Evolutionary conservation across 179 eudicot species (phyloP).

Genomic region (Pouteria campechiana): DNA sequence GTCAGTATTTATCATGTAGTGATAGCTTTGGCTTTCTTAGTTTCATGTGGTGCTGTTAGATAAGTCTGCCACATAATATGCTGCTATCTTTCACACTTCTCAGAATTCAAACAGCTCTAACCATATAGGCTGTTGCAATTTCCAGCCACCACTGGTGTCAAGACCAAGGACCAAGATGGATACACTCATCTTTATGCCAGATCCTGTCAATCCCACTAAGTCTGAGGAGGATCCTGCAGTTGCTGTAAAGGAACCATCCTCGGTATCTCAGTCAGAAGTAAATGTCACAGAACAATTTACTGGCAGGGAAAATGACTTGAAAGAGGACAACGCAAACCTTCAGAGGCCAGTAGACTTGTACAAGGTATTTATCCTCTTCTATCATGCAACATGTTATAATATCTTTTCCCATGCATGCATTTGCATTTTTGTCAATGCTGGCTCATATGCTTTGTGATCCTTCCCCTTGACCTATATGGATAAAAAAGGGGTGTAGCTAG

Average conservation of each 20-base stretch:
- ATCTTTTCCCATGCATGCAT: too few relatives aligned
- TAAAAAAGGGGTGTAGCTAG: too few relatives aligned
- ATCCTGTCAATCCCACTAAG: constrained; percentile 28
- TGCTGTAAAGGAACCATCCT: constrained; percentile 8
- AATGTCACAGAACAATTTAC: constrained; percentile 18
- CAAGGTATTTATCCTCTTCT: constrained; percentile 38
- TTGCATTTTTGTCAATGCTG: too few relatives aligned
- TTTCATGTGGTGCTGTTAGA: too few relatives aligned
- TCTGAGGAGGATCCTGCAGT: constrained; percentile 19
- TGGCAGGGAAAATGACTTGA: constrained; percentile 29
- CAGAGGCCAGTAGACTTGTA: constrained; percentile 94
- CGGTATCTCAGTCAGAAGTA: constrained; percentile 7
- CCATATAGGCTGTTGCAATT: constrained; percentile 1
- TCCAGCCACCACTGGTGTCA: constrained; percentile 76
- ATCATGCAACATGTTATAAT: too few relatives aligned
- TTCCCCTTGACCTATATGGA: too few relatives aligned
- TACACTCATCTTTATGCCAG: constrained; percentile 60
- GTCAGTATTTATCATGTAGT: too few relatives aligned
- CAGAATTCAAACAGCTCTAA: too few relatives aligned
- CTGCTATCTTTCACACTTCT: too few relatives aligned
- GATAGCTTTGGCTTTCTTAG: too few relatives aligned
- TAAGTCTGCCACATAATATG: too few relatives aligned
- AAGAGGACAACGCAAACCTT: constrained; percentile 61
- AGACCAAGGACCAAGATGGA: constrained; percentile 81
- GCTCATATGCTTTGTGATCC: too few relatives aligned